Evolutionary conservation across 768 basidiomycete genomes (phyloP), one percentile per base, ranked within the genome.

Genomic region (Boletus pseudo-olivaceus): DNA sequence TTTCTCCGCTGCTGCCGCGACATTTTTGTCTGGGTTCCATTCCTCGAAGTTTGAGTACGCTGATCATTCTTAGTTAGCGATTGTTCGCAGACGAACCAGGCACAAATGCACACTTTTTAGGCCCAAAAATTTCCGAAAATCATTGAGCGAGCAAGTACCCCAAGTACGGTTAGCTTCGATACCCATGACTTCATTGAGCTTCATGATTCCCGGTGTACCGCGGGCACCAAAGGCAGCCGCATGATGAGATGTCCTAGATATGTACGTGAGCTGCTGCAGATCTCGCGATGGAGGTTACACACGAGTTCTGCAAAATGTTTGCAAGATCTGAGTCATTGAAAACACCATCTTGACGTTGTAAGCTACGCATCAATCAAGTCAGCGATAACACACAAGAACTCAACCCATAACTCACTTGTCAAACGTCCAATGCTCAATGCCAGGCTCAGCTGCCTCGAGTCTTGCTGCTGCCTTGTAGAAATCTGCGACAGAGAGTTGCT

Each of bases 101-200:
- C 10, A 34, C 5, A 15, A 7, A 19, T 8, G 15, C 82, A 61
- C 57, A 89, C 89, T 76, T 68, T 88, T 90, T 44, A 93, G 64
- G 11, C 90, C 90, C 46, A 93, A 74, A 75, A 82, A 93, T 80
- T 78, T 84, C 52, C 90, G 76, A 72, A 93, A 93, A 55, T 93
- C 90, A 58, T 93, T 93, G 57, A 93, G 67, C 2, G 87, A 84
- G 65, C 90, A 93, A 19, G 86, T 83, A 44, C 90, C 90, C 90
- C 90, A 94, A 20, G 65, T 59, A 30, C 91, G 80, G 63, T 81
- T 87, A 53, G 85, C 77, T 61, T 88, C 83, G 43, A 93, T 92
- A 39, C 89, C 89, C 88, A 93, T 87, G 38, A 92, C 76, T 66
- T 94, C 92, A 56, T 91, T 81, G 26, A 91, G 64, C 40, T 79